Conservation (phyloP, 768 basidiomycete genomes). For the Termitomyces sp. region DNA sequence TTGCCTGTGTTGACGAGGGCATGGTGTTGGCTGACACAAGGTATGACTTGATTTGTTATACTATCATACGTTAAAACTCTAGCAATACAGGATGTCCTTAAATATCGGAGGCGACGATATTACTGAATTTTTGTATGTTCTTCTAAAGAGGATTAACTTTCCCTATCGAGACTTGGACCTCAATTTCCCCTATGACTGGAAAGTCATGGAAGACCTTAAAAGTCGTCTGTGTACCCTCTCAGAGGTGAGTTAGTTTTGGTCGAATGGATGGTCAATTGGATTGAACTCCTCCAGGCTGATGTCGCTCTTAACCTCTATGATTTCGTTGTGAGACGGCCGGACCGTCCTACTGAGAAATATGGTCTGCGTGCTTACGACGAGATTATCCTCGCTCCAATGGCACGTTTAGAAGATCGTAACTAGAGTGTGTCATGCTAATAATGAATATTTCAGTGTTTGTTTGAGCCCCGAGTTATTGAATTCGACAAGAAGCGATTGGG, state of each 20-base stretch:
- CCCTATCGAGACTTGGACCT: slow-evolving; percentile 86
- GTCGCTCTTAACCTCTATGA: slow-evolving; percentile 90
- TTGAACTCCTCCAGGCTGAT: slow-evolving; percentile 52
- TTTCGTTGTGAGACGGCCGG: slow-evolving; percentile 78
- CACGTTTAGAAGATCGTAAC: slow-evolving; percentile 22
- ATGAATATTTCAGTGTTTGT: slow-evolving; percentile 64
- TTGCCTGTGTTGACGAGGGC: slow-evolving; percentile 95
- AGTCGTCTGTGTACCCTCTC: slow-evolving; percentile 76
- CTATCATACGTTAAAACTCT: slow-evolving; percentile 2
- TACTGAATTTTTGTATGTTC: slow-evolving; percentile 79
- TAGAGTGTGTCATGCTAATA: not conserved
- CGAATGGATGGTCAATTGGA: not conserved
- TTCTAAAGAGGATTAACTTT: slow-evolving; percentile 77
- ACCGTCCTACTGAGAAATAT: slow-evolving; percentile 78
- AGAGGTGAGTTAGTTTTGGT: slow-evolving; percentile 54
- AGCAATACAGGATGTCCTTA: slow-evolving; percentile 56
- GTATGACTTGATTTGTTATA: slow-evolving; percentile 32
- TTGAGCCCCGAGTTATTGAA: slow-evolving; percentile 90
- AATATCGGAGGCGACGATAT: slow-evolving; percentile 94
- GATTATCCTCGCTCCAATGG: slow-evolving; percentile 92
- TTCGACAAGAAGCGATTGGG: slow-evolving; percentile 72
- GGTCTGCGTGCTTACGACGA: slow-evolving; percentile 92
- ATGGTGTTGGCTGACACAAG: slow-evolving; percentile 82
- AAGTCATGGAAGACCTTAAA: slow-evolving; percentile 89
- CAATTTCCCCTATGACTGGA: slow-evolving; percentile 78